Base-by-base conservation (phyloP, 208 protist genomes). In the Paratrypanosoma confusum region DNA sequence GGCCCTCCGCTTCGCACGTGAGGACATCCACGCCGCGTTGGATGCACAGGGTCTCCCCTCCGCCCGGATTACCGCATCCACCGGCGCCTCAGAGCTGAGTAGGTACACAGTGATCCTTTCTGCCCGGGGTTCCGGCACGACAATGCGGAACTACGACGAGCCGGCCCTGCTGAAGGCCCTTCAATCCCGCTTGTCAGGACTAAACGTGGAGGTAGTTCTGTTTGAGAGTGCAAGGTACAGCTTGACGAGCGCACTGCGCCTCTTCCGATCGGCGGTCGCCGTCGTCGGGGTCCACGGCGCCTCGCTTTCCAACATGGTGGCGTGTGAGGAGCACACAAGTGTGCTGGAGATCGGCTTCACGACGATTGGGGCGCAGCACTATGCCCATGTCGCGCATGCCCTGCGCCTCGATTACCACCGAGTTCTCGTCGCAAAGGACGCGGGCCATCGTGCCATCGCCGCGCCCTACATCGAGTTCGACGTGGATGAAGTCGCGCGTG, bases 271-370 rank as follows among this genome's bases (percentile, higher is more conserved):
- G 24, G 50, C 50, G 10, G 32, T 5, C 21, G 32, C 41, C 14
- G 46, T 57, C 20, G 44, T 57, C 13, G 50, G 50, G 5, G 50
- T 57, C 8, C 50, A 57, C 45, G 50, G 50, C 21, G 50, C 45
- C 56, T 41, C 50, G 31, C 16, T 57, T 8, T 5, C 50, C 13
- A 57, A 57, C 46, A 57, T 24, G 14, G 42, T 57, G 11, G 28
- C 35, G 20, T 57, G 50, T 20, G 17, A 8, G 10, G 29, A 21
- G 13, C 26, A n/a, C 6, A 57, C 50, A 5, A 6, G 20, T 5
- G 5, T 57, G 14, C 8, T 57, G 11, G 50, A 57, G 39, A 7
- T 57, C 5, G 50, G 50, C 14, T 57, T 57, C 46, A 17, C 6
- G 11, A 20, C 50, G 11, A 11, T 16, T 7, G 10, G n/a, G n/a